Conservation (phyloP, 2,329 filamentous ascomycete species). For the Colletotrichum lini region DNA sequence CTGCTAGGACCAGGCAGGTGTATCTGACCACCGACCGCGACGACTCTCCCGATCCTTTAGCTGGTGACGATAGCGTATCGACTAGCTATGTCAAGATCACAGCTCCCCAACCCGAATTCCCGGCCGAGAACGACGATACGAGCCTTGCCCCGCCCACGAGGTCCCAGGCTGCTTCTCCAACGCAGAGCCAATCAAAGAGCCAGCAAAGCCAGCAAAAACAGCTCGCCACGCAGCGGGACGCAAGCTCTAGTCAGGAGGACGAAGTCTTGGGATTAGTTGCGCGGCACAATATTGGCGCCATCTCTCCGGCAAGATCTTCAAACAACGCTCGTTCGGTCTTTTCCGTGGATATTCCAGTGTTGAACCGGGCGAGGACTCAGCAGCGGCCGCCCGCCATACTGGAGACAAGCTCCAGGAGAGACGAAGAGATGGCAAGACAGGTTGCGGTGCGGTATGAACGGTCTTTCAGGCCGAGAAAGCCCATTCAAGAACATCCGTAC, state of each 20-base stretch:
- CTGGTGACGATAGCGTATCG: constrained; percentile 53
- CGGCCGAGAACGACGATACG: constrained; percentile 23
- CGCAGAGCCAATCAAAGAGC: constrained; percentile 4
- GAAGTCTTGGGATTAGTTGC: neutral
- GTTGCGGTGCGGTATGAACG: constrained; percentile 57
- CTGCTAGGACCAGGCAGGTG: constrained; percentile 1
- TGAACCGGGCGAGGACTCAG: constrained; percentile 9
- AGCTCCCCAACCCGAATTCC: constrained; percentile 50
- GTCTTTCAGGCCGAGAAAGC: constrained; percentile 71
- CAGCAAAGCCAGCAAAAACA: neutral
- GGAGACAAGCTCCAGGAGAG: neutral
- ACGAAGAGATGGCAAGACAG: constrained; percentile 37
- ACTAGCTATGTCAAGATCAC: constrained; percentile 55
- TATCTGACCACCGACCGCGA: constrained; percentile 8
- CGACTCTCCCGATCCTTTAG: constrained; percentile 37
- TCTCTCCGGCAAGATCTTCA: neutral
- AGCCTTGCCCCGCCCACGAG: constrained; percentile 12
- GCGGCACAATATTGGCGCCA: neutral
- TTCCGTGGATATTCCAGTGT: neutral
- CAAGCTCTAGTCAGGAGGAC: neutral
- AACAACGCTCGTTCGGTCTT: neutral
- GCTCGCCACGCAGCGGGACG: neutral
- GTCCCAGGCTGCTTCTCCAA: neutral
- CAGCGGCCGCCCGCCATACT: neutral
- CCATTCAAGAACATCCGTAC: constrained; percentile 74